These are phyloP conservation scores for Hortaea sp. DNA, from an alignment of 2,329 filamentous ascomycete species.

Conservation along the genomic window DNA sequence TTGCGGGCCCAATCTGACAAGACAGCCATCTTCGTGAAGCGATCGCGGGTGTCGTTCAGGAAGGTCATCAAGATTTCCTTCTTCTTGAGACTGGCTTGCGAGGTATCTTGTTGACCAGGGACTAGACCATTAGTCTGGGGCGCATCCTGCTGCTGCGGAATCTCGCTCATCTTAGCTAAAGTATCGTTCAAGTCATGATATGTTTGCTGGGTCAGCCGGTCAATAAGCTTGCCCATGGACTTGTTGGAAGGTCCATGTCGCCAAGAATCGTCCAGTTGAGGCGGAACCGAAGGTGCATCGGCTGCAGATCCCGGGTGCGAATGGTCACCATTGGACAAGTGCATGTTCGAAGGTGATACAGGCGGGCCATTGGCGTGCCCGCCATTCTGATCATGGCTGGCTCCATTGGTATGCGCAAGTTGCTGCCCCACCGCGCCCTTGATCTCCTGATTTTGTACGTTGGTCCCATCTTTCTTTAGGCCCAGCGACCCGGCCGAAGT, in stretches of 20 bases:
- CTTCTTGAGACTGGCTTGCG: slow-evolving; percentile 60
- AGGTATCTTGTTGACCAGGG: slow-evolving; percentile 44
- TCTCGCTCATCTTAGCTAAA: slow-evolving; percentile 54
- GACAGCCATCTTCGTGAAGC: slow-evolving; percentile 88
- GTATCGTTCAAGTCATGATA: slow-evolving; percentile 67
- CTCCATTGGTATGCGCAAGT: slow-evolving; percentile 6
- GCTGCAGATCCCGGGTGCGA: not conserved
- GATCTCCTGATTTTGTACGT: slow-evolving; percentile 10
- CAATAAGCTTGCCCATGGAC: slow-evolving; percentile 63
- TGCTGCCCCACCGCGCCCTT: slow-evolving; percentile 10
- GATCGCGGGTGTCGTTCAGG: slow-evolving; percentile 66
- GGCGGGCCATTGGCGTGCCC: slow-evolving; percentile 5
- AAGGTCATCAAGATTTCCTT: slow-evolving; percentile 68
- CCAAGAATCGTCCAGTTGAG: slow-evolving; percentile 47
- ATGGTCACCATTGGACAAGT: slow-evolving; percentile 10
- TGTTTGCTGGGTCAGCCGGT: slow-evolving; percentile 70
- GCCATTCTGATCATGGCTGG: slow-evolving; percentile 3
- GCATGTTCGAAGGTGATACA: slow-evolving; percentile 5
- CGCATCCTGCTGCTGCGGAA: slow-evolving; percentile 45
- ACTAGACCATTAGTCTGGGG: slow-evolving; percentile 34
- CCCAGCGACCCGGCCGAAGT: slow-evolving; percentile 27
- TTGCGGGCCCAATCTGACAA: slow-evolving; percentile 79
- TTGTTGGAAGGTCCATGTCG: slow-evolving; percentile 63
- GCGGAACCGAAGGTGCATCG: slow-evolving; percentile 27
- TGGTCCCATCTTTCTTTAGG: slow-evolving; percentile 22